Evolutionary conservation across 2,329 filamentous ascomycete genomes (phyloP).

Genomic region (Neofusicoccum parvum): DNA sequence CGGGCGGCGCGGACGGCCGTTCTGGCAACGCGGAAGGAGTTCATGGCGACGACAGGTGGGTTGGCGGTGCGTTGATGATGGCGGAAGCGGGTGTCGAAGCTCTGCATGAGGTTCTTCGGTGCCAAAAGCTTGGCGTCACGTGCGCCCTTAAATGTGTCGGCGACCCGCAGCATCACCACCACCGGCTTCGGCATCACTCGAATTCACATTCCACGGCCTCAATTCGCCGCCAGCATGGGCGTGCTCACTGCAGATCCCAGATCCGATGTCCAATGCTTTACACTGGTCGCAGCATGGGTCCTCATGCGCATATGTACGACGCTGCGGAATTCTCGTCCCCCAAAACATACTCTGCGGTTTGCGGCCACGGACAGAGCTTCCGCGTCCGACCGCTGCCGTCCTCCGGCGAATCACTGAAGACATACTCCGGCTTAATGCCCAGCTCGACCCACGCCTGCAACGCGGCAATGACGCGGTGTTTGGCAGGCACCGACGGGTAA

Average conservation of each 20-base stretch:
- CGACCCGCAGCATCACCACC: not conserved
- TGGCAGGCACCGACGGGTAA: constrained; percentile 13
- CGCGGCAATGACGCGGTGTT: constrained; percentile 4
- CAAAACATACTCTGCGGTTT: not conserved
- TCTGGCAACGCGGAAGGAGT: constrained; percentile 89
- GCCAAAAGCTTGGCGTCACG: constrained; percentile 22
- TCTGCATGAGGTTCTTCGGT: constrained; percentile 20
- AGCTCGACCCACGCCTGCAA: constrained; percentile 18
- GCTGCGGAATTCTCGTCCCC: not conserved
- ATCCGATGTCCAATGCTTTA: too few species aligned
- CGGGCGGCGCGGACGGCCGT: constrained; percentile 77
- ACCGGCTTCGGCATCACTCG: not conserved
- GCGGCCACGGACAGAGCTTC: constrained; percentile 20
- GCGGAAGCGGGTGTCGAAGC: constrained; percentile 9
- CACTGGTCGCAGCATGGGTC: too few species aligned
- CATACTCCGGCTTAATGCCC: constrained; percentile 6
- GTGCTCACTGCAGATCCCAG: too few species aligned
- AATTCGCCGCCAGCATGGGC: too few species aligned
- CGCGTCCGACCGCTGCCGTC: constrained; percentile 12
- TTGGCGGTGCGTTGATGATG: constrained; percentile 20
- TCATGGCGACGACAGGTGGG: constrained; percentile 63
- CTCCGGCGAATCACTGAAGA: constrained; percentile 2
- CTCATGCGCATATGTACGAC: not conserved
- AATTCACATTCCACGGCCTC: not conserved
- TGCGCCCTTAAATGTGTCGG: not conserved